phyloP scores from a whole-genome alignment of 169 alveolate species.

The Neospora caninum region DNA sequence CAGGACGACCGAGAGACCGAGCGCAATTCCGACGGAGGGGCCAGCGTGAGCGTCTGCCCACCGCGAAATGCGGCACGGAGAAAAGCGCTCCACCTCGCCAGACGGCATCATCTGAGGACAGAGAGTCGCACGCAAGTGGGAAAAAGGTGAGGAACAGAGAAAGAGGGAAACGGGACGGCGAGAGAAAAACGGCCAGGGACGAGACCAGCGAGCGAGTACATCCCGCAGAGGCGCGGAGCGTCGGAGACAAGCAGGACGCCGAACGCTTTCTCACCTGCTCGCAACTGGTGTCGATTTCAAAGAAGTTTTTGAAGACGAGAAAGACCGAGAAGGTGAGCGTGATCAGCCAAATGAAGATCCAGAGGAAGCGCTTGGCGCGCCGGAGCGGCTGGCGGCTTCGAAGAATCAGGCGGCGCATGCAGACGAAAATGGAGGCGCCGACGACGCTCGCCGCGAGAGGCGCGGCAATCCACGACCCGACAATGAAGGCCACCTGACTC shows the following conservation, averaged over 20 bases:
- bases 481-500: conserved; percentile 76
- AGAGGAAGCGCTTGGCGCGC: conserved; percentile 61
- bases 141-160: neutral
- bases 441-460: conserved; percentile 59
- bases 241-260: too few relatives aligned
- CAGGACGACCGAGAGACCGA: conserved; percentile 61
- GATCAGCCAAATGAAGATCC: conserved; percentile 47
- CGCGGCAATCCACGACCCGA: conserved; percentile 78
- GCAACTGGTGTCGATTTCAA: conserved; percentile 60
- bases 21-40: conserved; percentile 59
- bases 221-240: too few relatives aligned
- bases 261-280: conserved; percentile 26
- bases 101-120: conserved; percentile 42
- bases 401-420: conserved; percentile 64
- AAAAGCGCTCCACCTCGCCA: neutral
- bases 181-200: too few relatives aligned
- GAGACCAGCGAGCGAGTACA: too few relatives aligned
- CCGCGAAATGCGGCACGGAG: conserved; percentile 73
- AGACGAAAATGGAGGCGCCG: conserved; percentile 51
- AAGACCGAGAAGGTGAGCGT: conserved; percentile 50
- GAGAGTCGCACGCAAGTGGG: neutral
- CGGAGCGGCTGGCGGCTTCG: conserved; percentile 68
- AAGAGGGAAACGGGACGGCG: neutral
- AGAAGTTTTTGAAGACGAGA: conserved; percentile 60
- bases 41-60: conserved; percentile 73